phyloP scores from a whole-genome alignment of 1,284 basidiomycete genomes.

The Trichosporon faecale region DNA sequence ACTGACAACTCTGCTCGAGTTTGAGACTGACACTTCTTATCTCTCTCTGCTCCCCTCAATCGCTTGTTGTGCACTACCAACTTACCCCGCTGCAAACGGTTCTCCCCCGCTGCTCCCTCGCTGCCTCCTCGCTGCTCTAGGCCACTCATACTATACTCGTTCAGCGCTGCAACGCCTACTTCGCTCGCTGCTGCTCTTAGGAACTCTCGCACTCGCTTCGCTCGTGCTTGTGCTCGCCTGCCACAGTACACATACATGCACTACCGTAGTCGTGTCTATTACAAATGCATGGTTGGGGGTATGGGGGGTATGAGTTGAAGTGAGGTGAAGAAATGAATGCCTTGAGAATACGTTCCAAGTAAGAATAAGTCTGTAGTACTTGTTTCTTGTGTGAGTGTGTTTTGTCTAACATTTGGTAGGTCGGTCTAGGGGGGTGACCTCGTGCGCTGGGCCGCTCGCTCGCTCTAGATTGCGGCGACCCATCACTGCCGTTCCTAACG shows the following conservation, averaged over 20 bases:
- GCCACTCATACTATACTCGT: too few species aligned
- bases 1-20: too few species aligned
- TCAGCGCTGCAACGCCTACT: too few species aligned
- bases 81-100: too few species aligned
- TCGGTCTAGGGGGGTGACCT: background rate
- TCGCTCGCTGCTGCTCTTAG: too few species aligned
- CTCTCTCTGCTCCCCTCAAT: too few species aligned
- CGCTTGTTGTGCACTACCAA: too few species aligned
- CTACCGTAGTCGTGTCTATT: constrained; percentile 14
- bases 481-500: background rate
- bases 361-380: background rate
- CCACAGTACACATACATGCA: constrained; percentile 17
- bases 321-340: constrained; percentile 4
- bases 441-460: background rate
- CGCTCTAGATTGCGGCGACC: background rate
- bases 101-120: too few species aligned
- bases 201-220: background rate
- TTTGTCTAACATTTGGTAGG: background rate
- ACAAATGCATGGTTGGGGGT: constrained; percentile 13
- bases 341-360: background rate
- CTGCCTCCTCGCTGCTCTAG: too few species aligned
- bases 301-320: constrained; percentile 4
- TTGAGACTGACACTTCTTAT: too few species aligned
- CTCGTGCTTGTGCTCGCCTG: background rate
- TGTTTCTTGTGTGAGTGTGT: too few species aligned